phyloP scores from a whole-genome alignment of 768 basidiomycete genomes.

The Psilocybe sp. region DNA sequence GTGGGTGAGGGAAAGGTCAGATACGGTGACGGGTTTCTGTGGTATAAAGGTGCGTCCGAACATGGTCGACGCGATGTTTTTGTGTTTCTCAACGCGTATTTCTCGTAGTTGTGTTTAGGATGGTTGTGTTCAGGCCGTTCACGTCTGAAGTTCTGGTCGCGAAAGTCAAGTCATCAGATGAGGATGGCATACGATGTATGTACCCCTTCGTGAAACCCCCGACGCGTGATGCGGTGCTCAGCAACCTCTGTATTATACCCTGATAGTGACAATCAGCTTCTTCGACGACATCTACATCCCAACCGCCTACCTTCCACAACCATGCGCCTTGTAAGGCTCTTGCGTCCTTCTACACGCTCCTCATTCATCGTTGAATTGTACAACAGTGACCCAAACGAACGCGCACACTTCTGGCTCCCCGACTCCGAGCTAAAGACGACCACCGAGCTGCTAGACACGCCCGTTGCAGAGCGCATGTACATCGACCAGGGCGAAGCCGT shows the following conservation, averaged over 20 bases:
- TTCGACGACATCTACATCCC: constrained; percentile 95
- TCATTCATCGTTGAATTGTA: neutral
- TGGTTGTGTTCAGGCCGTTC: constrained; percentile 92
- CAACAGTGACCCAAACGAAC: constrained; percentile 74
- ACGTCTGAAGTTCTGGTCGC: constrained; percentile 86
- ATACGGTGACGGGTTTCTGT: constrained; percentile 92
- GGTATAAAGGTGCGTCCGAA: constrained; percentile 79
- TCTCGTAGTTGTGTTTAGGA: constrained; percentile 72
- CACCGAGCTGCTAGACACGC: constrained; percentile 69
- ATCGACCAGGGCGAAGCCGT: constrained; percentile 75
- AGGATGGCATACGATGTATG: constrained; percentile 81
- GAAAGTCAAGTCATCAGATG: constrained; percentile 83
- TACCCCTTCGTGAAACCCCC: constrained; percentile 7
- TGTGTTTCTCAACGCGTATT: neutral
- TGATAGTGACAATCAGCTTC: constrained; percentile 80
- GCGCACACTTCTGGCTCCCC: constrained; percentile 81
- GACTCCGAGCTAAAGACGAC: constrained; percentile 49
- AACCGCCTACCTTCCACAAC: constrained; percentile 72
- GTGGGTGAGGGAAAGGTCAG: constrained; percentile 90
- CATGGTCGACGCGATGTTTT: neutral
- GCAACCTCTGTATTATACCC: neutral
- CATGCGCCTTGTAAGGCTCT: constrained; percentile 67
- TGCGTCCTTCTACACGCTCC: neutral
- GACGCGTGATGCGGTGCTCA: neutral
- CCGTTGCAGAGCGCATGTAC: constrained; percentile 69